These are phyloP conservation scores for Jaltomata sinuosa DNA, from an alignment of 257 asterid species.

Conservation along the genomic window DNA sequence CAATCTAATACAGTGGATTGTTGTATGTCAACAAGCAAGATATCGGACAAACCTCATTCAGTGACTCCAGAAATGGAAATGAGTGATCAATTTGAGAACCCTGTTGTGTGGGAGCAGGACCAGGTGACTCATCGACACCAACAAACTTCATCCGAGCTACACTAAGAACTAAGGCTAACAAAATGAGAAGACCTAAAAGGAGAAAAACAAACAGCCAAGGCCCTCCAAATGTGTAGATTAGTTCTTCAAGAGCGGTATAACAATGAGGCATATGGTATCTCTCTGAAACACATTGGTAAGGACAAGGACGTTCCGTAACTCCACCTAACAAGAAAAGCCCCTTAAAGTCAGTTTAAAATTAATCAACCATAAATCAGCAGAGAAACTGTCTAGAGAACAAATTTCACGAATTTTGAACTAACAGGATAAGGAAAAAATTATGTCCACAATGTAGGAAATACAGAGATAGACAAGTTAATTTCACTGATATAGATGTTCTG, in stretches of 20 bases:
- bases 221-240: slow-evolving; percentile 96
- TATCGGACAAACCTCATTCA: slow-evolving; percentile 61
- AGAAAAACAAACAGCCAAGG: slow-evolving; percentile 97
- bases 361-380: background rate
- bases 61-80: slow-evolving; percentile 94
- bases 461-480: background rate
- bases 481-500: background rate
- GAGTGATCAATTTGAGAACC: slow-evolving; percentile 98
- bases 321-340: slow-evolving; percentile 60
- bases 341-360: background rate
- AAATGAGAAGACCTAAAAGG: slow-evolving; percentile 75
- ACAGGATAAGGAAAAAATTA: background rate
- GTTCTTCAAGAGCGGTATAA: slow-evolving; percentile 94
- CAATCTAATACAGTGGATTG: background rate
- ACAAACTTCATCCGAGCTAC: slow-evolving; percentile 97
- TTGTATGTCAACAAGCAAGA: background rate
- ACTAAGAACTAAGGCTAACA: slow-evolving; percentile 90
- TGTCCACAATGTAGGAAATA: background rate
- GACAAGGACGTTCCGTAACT: slow-evolving; percentile 84
- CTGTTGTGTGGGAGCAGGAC: slow-evolving; percentile 89
- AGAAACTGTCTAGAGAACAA: background rate
- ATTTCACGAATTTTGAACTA: background rate
- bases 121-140: slow-evolving; percentile 87
- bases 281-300: slow-evolving; percentile 79
- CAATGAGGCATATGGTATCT: slow-evolving; percentile 97